Evolutionary conservation across 805 yeast genomes (phyloP), one percentile per base, ranked within the genome.

Genomic region (Ogataea nonfermentans): DNA sequence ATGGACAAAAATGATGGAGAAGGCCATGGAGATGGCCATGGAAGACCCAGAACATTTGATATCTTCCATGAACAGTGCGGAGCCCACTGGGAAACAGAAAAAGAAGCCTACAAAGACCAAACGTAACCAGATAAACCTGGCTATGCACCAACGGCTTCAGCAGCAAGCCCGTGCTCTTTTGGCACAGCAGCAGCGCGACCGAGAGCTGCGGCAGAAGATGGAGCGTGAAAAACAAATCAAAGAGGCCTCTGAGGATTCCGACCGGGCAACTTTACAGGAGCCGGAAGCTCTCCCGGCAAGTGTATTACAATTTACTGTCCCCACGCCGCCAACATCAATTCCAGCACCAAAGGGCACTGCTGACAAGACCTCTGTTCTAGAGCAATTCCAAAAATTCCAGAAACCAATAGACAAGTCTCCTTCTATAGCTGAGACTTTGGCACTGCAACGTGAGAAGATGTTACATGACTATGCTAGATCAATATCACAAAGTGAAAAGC

Each of bases 21-120:
- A 81, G 62, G 93, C 91, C 1, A 72, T 84, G 65, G 76, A 76
- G 32, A 71, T 84, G 81, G 93, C 90, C 0, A 77, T 79, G 70
- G 82, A 77, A 44, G 77, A 80, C 44, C 83, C 83, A 10, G 62
- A 53, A 13, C 55, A 63, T 9, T 44, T 48, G 56, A 59, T 52
- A 59, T 74, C 60, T 52, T 71, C 52, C 54, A 68, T 62, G 61
- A 49, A 50, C 29, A 27, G 25, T 17, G 32, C 29, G 4, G 26
- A 30, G 27, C 16, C 26, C 24, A 17, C 24, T 13, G 32, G 27
- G 10, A 35, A 30, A 29, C 27, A 16, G 20, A 32, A 24, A 35
- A 25, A 33, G 25, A 34, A 34, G 24, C 33, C 24, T 25, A 24
- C 30, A 12, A 27, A 32, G 13, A 24, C 33, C 15, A 40, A 36